Percentiles rank a stretch among this genome's conserved stretches.
Conservation (phyloP, 768 basidiomycete species). For the Dentipellis fragilis region DNA sequence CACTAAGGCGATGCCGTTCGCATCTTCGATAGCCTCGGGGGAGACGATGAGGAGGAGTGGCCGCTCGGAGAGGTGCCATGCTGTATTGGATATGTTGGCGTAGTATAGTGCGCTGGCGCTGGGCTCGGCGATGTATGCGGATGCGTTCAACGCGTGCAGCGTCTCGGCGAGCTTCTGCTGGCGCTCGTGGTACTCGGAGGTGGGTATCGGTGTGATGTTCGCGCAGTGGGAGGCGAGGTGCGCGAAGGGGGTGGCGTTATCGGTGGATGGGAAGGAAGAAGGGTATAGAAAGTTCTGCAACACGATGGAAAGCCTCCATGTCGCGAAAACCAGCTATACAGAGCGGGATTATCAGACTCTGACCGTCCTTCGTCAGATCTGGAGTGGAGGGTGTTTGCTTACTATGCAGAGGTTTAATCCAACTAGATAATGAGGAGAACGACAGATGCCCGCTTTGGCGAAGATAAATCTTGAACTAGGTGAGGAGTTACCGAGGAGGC, state of each 20-base stretch:
- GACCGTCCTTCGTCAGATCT: background rate
- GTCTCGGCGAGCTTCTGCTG: slow-evolving; percentile 42
- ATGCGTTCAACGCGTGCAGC: slow-evolving; percentile 39
- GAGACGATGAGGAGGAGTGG: slow-evolving; percentile 63
- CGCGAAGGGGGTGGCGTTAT: background rate
- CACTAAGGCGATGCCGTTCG: slow-evolving; percentile 17
- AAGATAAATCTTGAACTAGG: too few relatives aligned
- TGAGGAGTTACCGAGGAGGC: too few relatives aligned
- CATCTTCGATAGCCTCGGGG: slow-evolving; percentile 23
- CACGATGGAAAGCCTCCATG: background rate
- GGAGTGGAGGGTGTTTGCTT: background rate
- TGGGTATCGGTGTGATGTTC: slow-evolving; percentile 35
- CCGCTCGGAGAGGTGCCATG: slow-evolving; percentile 72
- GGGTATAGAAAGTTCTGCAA: background rate
- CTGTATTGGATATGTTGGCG: slow-evolving; percentile 50
- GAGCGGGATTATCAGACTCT: too few relatives aligned
- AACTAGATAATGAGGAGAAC: too few relatives aligned
- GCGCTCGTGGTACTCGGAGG: slow-evolving; percentile 37
- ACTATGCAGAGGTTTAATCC: too few relatives aligned
- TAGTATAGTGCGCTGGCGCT: slow-evolving; percentile 63
- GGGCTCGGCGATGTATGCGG: slow-evolving; percentile 75
- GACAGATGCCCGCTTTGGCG: too few relatives aligned
- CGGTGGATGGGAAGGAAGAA: background rate
- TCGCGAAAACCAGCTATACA: too few relatives aligned
- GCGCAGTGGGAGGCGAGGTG: slow-evolving; percentile 30